Conservation (phyloP, 1,139 yeast species). For the Suhomyces taliae region DNA sequence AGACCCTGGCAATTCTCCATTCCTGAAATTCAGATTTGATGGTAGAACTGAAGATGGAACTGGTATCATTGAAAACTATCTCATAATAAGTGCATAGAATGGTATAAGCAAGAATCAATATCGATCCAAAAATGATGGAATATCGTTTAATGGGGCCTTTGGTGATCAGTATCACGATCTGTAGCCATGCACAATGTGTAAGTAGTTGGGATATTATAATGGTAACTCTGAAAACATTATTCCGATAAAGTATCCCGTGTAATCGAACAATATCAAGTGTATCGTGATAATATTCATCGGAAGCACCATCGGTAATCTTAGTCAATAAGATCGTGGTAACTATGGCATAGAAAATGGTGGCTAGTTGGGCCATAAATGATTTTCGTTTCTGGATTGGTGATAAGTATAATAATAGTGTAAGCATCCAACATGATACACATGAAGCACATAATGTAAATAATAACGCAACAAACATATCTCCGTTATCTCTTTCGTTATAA, state of each 20-base stretch:
- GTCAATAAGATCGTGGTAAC: conserved; percentile 44
- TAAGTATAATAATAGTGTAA: conserved; percentile 44
- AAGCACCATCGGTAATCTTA: conserved; percentile 34
- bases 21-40: conserved; percentile 2
- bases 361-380: conserved; percentile 46
- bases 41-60: conserved; percentile 15
- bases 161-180: conserved; percentile 32
- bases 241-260: conserved; percentile 28
- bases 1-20: conserved; percentile 18
- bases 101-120: conserved; percentile 22
- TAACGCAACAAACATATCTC: conserved; percentile 47
- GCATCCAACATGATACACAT: conserved; percentile 54
- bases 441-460: conserved; percentile 42
- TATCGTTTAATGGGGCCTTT: conserved; percentile 21
- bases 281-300: conserved; percentile 37
- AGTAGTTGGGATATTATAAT: conserved; percentile 34
- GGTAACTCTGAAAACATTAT: conserved; percentile 30
- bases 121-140: conserved; percentile 19
- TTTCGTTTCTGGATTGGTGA: conserved; percentile 46
- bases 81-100: conserved; percentile 17
- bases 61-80: conserved; percentile 11
- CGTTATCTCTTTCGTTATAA: conserved; percentile 33
- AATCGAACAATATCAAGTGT: conserved; percentile 38
- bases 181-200: conserved; percentile 42
- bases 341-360: conserved; percentile 47